Percentiles rank a stretch among this genome's conserved stretches.
Evolutionary conservation across 306 rosid genomes (phyloP).

Genomic region (Prosopis cineraria): DNA sequence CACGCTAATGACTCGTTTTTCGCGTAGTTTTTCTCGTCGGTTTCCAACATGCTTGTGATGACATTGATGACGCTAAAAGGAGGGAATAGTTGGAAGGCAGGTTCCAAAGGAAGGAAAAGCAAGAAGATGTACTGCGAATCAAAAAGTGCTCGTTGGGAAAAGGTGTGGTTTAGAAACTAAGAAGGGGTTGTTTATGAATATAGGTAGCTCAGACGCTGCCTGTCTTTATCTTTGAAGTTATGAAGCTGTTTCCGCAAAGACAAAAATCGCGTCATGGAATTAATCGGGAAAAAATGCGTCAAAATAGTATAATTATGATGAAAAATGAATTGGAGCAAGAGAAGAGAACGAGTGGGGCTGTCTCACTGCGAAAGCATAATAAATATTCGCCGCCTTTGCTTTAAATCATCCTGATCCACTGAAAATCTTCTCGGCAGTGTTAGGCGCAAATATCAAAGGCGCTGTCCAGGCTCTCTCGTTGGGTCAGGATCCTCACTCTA

Average conservation of each 20-base stretch:
- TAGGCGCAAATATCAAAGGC: conserved; percentile 73
- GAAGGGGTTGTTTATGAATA: conserved; percentile 30
- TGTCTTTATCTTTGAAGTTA: too few relatives aligned
- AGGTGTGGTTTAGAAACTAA: neutral
- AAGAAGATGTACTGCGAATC: neutral
- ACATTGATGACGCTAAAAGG: conserved; percentile 48
- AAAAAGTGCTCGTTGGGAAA: too few relatives aligned
- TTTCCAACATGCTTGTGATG: conserved; percentile 39
- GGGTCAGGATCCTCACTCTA: neutral
- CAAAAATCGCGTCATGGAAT: too few relatives aligned
- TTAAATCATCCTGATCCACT: conserved; percentile 56
- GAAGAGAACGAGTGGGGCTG: neutral
- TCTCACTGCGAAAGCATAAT: conserved; percentile 10
- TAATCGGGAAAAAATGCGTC: conserved; percentile 17
- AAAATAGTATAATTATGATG: neutral
- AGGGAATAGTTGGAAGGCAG: conserved; percentile 1
- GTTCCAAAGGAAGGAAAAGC: neutral
- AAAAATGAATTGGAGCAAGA: neutral
- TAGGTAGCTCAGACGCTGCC: neutral
- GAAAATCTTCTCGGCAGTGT: conserved; percentile 46
- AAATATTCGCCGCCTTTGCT: conserved; percentile 85
- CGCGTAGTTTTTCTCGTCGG: conserved; percentile 34
- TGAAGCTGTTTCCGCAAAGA: neutral
- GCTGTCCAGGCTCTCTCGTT: neutral
- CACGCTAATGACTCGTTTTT: conserved; percentile 34